Evolutionary conservation across 2,329 filamentous ascomycete genomes (phyloP).

Genomic region (Didymella lethalis): DNA sequence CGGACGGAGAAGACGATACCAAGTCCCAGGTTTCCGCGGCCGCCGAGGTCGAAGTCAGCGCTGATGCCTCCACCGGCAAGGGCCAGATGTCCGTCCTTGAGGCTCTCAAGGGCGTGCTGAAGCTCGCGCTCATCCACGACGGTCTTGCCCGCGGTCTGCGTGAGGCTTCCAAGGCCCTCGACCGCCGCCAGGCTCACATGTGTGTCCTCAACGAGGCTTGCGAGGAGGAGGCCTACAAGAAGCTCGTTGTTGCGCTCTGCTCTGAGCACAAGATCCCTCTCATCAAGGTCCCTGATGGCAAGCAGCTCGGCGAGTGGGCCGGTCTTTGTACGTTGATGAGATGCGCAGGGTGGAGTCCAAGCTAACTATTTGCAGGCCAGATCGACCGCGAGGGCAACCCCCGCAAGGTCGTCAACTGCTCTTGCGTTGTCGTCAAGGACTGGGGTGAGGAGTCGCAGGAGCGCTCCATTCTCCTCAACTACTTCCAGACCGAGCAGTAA

Average conservation of each 20-base stretch:
- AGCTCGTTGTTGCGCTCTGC: conserved; percentile 98
- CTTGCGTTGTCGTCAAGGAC: conserved; percentile 99
- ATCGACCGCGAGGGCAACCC: conserved; percentile 99
- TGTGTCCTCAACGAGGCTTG: conserved; percentile 99
- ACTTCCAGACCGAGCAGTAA: conserved; percentile 89
- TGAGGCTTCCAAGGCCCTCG: conserved; percentile 98
- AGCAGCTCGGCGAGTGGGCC: conserved; percentile 99
- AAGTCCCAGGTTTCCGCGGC: conserved; percentile 78
- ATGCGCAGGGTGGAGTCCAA: background rate
- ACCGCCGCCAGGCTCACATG: conserved; percentile 99
- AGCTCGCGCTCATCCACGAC: conserved; percentile 99
- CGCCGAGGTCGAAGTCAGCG: conserved; percentile 94
- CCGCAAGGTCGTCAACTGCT: conserved; percentile 99
- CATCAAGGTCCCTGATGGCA: conserved; percentile 99
- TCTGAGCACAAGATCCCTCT: conserved; percentile 99
- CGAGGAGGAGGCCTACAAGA: conserved; percentile 99
- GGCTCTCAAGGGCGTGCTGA: conserved; percentile 97
- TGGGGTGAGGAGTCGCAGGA: conserved; percentile 99
- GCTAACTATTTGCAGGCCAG: conserved; percentile 69
- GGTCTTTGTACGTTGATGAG: conserved; percentile 84
- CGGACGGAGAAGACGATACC: conserved; percentile 99
- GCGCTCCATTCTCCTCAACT: conserved; percentile 98
- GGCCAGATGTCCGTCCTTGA: conserved; percentile 98
- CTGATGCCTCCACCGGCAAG: conserved; percentile 79
- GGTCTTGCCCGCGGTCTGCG: conserved; percentile 97